Evolutionary conservation across 169 alveolate genomes (phyloP), one percentile per base, ranked within the genome.

Genomic region (Amoebophrya sp.): DNA sequence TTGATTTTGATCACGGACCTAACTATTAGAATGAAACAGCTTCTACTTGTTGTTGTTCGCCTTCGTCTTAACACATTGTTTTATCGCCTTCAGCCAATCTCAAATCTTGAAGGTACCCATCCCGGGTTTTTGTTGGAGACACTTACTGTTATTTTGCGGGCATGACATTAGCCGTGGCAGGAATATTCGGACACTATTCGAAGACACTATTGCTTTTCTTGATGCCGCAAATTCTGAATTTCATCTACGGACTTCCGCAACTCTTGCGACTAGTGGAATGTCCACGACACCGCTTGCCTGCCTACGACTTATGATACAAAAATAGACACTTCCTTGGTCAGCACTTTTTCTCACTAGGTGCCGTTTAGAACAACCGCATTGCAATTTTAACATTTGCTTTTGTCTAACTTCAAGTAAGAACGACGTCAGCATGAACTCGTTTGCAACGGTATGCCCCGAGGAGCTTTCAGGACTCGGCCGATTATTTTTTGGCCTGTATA

Each of bases 81-180:
- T 12, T 78, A 10, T 12, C 0, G 41, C 90, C 78, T 77, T 76
- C 38, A 0, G 3, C 90, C 41, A 96, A 23, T 94, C 95, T 77
- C n/a, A 93, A 95, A 39, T 95, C 90, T 93, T 96, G 95, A 93
- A 96, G 96, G 95, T 97, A 95, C 93, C 99, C 99, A 23, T 96
- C 98, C 34, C 90, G 95, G 90, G 98, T 96, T 41, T 98, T 98
- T 94, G 98, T 98, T 23, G 99, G 99, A 23, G 99, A 98, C 93
- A 97, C 99, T 2, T 98, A 93, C 94, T 96, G 98, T 41, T 96
- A 97, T 91, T 98, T 97, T 93, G 97, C 99, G 41, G 99, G 99
- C 89, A 96, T 97, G 96, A 95, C 96, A n/a, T 96, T 98, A 89
- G 99, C 99, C 38, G 96, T 96, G 40, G 98, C 96, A 26, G 98